phyloP scores from a whole-genome alignment of 257 asterid genomes.

The Buddleja alternifolia region DNA sequence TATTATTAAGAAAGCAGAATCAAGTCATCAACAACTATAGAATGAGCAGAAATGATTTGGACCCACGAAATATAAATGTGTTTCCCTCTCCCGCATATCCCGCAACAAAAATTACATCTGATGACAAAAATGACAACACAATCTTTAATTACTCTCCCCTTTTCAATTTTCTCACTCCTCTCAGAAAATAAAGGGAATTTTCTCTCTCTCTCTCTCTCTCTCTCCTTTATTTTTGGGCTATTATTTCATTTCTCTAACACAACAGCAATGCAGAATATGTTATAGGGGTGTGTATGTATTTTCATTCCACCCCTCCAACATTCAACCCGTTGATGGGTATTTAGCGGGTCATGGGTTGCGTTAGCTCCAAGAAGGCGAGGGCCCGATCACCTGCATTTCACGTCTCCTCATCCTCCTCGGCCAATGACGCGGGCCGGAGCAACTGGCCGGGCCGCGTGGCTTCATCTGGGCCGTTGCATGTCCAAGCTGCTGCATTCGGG shows the following conservation, averaged over 20 bases:
- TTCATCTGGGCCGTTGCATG: conserved; percentile 32
- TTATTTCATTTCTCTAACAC: conserved; percentile 14
- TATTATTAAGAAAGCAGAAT: not conserved
- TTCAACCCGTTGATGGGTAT: conserved; percentile 57
- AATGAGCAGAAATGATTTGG: conserved; percentile 18
- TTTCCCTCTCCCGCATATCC: conserved; percentile 39
- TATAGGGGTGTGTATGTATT: conserved; percentile 44
- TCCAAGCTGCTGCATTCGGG: conserved; percentile 32
- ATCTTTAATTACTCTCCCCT: conserved; percentile 35
- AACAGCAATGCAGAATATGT: conserved; percentile 34
- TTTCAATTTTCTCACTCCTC: conserved; percentile 23
- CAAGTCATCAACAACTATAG: no score
- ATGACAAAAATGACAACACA: conserved; percentile 11
- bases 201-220: conserved; percentile 18
- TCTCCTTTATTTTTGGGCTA: conserved; percentile 18
- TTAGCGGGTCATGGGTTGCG: conserved; percentile 91
- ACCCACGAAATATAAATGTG: conserved; percentile 28
- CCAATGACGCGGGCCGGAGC: conserved; percentile 26
- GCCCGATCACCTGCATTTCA: conserved; percentile 40
- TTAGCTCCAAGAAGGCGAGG: conserved; percentile 75
- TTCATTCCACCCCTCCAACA: conserved; percentile 30
- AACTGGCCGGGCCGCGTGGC: conserved; percentile 28
- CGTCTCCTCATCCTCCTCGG: conserved; percentile 33
- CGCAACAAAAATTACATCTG: conserved; percentile 29
- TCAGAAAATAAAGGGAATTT: conserved; percentile 13